These are phyloP conservation scores for Lindgomyces ingoldianus DNA, from an alignment of 495 filamentous ascomycete genomes.

Conservation along the genomic window DNA sequence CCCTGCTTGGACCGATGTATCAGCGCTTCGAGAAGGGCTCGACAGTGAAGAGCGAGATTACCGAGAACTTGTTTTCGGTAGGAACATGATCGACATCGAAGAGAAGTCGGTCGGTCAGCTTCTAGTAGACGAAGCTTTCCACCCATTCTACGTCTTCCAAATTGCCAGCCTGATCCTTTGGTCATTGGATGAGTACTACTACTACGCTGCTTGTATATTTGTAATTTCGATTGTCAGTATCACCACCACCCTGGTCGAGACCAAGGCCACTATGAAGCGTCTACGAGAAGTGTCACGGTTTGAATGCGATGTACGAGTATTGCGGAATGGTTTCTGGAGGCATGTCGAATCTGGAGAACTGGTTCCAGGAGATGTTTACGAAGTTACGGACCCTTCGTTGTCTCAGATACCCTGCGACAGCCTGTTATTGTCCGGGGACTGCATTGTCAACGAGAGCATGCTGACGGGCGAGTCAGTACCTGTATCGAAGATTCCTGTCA, in stretches of 20 bases:
- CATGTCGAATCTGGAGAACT: constrained; percentile 82
- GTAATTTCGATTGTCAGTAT: constrained; percentile 93
- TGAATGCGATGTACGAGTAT: constrained; percentile 89
- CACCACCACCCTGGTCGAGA: constrained; percentile 84
- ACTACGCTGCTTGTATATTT: constrained; percentile 96
- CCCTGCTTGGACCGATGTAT: constrained; percentile 78
- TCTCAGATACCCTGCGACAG: constrained; percentile 94
- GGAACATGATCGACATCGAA: constrained; percentile 86
- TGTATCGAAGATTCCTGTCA: constrained; percentile 86
- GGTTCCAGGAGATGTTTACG: constrained; percentile 95
- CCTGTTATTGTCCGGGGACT: constrained; percentile 87
- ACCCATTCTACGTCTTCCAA: constrained; percentile 98
- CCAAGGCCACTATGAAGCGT: constrained; percentile 86
- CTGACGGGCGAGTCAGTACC: constrained; percentile 97
- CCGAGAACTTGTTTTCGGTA: constrained; percentile 82
- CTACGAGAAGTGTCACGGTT: constrained; percentile 91
- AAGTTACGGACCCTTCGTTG: constrained; percentile 93
- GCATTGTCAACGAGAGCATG: constrained; percentile 99
- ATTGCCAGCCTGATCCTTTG: constrained; percentile 92
- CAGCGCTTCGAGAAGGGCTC: constrained; percentile 75
- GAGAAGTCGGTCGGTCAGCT: constrained; percentile 81
- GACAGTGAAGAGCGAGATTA: constrained; percentile 85
- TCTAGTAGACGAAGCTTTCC: constrained; percentile 91
- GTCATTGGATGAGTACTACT: constrained; percentile 95
- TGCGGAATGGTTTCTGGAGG: constrained; percentile 94